Evolutionary conservation across 2,329 filamentous ascomycete genomes (phyloP), one percentile per base, ranked within the genome.

Genomic region (Ophiostoma sp.): DNA sequence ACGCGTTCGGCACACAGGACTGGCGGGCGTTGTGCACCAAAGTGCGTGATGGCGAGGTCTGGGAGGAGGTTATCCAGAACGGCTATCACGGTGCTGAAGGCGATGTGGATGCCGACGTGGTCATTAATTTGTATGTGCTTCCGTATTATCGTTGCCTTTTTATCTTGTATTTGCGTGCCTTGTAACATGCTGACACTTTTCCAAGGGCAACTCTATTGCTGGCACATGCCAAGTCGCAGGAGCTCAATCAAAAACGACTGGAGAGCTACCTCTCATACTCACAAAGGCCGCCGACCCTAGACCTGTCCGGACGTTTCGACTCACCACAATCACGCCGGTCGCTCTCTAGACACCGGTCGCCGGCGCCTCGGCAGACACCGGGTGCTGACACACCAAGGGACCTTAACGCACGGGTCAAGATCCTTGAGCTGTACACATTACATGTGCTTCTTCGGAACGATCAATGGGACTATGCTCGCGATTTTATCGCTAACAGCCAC

Each of bases 391-490:
- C 92, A 0, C 92, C 92, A 0, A 87, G 91, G 71, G 92, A 96
- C 75, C 85, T 97, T 47, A 89, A 91, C 73, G 88, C 92, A 4
- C 86, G 93, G 63, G 88, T 97, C 72, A 96, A 96, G 80, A 91
- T 99, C 58, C 86, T 99, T 66, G 95, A 99, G 79, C 84, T 99
- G 8, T 99, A 97, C 77, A 96, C 93, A 0, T 84, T 99, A 4
- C 95, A 99, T 76, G 92, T 98, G 7, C 86, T 99, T n/a, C 88
- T 94, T 5, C 86, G 92, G 67, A 98, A 97, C 74, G 88, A 92
- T 68, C 93, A 98, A 79, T 99, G 95, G 95, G 92, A 97, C 69
- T 97, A 97, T 74, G 92, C 95, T 4, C 86, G 87, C 70, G 91
- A 96, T 73, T 98, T 98, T 77, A 96, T 98, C 75, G 87, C 84